These are phyloP conservation scores for Komagataella ulmi DNA, from an alignment of 805 yeast species.

Conservation along the genomic window DNA sequence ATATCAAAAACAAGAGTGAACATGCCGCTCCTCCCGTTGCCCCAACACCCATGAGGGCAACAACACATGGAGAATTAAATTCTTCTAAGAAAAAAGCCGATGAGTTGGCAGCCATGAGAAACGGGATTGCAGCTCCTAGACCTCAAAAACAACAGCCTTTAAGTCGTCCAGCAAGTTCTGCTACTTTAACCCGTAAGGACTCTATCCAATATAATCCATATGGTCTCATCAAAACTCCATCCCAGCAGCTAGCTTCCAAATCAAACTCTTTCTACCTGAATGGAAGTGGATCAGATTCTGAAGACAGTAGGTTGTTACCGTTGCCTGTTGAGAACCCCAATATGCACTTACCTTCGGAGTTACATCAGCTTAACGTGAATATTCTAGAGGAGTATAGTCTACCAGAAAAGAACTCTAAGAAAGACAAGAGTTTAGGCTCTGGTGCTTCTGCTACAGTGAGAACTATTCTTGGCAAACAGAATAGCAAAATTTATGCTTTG, in stretches of 20 bases:
- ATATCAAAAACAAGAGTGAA: not conserved
- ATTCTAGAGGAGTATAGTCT: constrained; percentile 46
- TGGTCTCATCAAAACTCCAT: not conserved
- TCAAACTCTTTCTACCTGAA: constrained; percentile 10
- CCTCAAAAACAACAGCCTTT: not conserved
- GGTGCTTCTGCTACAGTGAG: constrained; percentile 71
- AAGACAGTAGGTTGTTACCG: constrained; percentile 38
- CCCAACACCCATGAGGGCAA: not conserved
- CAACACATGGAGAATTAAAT: not conserved
- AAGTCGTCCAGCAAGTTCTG: not conserved
- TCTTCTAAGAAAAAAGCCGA: not conserved
- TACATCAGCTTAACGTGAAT: constrained; percentile 35
- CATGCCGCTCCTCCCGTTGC: not conserved
- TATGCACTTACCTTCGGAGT: constrained; percentile 42
- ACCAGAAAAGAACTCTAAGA: constrained; percentile 20
- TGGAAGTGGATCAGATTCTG: constrained; percentile 21
- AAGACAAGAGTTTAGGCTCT: constrained; percentile 43
- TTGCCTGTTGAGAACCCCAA: constrained; percentile 66
- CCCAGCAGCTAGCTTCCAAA: not conserved
- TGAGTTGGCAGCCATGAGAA: not conserved
- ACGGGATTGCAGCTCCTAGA: not conserved
- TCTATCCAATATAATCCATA: not conserved
- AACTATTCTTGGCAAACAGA: constrained; percentile 24
- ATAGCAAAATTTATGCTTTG: constrained; percentile 45
- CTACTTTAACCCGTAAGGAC: not conserved